Evolutionary conservation across 1,284 basidiomycete species (phyloP).

Genomic region (Gastroboletus turbinatus): DNA sequence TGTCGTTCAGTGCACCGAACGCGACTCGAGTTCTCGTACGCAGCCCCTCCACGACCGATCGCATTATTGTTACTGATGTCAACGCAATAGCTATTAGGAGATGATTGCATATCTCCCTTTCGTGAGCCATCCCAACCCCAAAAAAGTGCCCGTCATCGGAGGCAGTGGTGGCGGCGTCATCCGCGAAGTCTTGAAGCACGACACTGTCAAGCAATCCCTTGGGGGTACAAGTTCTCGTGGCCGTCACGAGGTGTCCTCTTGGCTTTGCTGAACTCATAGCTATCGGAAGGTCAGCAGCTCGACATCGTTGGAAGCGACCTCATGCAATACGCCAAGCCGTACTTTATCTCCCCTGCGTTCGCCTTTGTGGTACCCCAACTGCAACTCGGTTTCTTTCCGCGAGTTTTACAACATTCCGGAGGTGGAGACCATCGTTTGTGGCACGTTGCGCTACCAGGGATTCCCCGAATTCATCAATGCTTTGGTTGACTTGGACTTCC

Average conservation of each 20-base stretch:
- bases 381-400: slow-evolving; percentile 89
- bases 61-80: neutral
- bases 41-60: too few relatives aligned
- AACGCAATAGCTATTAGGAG: slow-evolving; percentile 84
- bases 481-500: slow-evolving; percentile 87
- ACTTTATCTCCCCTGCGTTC: slow-evolving; percentile 94
- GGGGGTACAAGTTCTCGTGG: slow-evolving; percentile 99
- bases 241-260: slow-evolving; percentile 95
- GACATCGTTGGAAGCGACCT: slow-evolving; percentile 71
- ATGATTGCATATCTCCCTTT: slow-evolving; percentile 98
- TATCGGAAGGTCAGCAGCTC: slow-evolving; percentile 64
- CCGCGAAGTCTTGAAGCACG: slow-evolving; percentile 95
- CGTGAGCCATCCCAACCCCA: slow-evolving; percentile 94
- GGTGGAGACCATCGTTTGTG: slow-evolving; percentile 89
- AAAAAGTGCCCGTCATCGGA: slow-evolving; percentile 95
- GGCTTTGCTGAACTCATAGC: slow-evolving; percentile 91
- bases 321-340: slow-evolving; percentile 88
- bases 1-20: slow-evolving; percentile 95
- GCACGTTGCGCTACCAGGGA: slow-evolving; percentile 94
- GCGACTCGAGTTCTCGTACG: slow-evolving; percentile 99
- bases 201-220: slow-evolving; percentile 96
- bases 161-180: slow-evolving; percentile 97
- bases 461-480: slow-evolving; percentile 97
- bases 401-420: slow-evolving; percentile 91
- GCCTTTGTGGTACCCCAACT: slow-evolving; percentile 98